Percentiles rank a stretch among this genome's conserved stretches.
These are phyloP conservation scores for Hydnum rufescens DNA, from an alignment of 768 basidiomycete genomes.

Conservation along the genomic window DNA sequence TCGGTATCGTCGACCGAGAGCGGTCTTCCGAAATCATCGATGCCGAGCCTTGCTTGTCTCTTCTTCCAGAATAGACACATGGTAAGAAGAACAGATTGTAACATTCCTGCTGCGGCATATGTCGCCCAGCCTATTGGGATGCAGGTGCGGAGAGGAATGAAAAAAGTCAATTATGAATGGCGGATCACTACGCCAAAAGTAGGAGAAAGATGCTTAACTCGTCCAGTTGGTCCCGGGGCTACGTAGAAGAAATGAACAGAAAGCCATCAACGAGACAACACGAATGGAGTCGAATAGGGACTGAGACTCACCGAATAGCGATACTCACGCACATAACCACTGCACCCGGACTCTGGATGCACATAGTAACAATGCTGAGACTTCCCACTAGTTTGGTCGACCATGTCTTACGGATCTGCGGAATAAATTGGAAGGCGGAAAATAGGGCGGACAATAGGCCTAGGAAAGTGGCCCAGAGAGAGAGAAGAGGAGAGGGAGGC, in stretches of 20 bases:
- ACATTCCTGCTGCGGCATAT: conserved; percentile 59
- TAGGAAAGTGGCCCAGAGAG: conserved; percentile 66
- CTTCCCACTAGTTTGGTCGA: conserved; percentile 68
- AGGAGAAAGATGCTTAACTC: conserved; percentile 25
- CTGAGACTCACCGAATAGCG: conserved; percentile 34
- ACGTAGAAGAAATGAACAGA: background rate
- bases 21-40: conserved; percentile 79
- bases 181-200: background rate
- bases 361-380: conserved; percentile 88
- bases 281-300: too few species aligned
- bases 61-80: conserved; percentile 80
- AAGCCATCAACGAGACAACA: background rate
- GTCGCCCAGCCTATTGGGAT: conserved; percentile 46
- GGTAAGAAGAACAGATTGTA: conserved; percentile 62
- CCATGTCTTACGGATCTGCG: conserved; percentile 72
- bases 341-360: conserved; percentile 80
- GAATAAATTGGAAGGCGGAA: conserved; percentile 70
- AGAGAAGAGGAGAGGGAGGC: conserved; percentile 23
- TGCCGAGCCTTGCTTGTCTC: conserved; percentile 48
- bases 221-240: conserved; percentile 76
- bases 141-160: background rate
- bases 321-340: conserved; percentile 73
- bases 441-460: conserved; percentile 65
- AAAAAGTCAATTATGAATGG: too few species aligned
- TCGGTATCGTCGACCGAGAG: conserved; percentile 13